Evolutionary conservation across 805 yeast species (phyloP).

Genomic region (Starmera amethionina): DNA sequence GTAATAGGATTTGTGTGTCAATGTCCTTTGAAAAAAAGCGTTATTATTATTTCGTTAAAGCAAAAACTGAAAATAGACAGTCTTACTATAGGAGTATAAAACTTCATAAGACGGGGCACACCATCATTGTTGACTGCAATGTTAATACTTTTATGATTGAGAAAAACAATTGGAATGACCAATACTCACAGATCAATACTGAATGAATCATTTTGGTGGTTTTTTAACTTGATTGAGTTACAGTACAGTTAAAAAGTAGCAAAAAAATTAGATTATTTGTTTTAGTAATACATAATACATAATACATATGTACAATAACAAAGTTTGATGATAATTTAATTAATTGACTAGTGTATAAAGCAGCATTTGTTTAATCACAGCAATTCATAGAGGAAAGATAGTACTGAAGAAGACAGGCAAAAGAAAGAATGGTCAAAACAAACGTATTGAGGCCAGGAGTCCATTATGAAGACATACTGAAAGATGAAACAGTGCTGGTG

Average conservation of each 20-base stretch:
- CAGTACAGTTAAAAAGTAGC: no score
- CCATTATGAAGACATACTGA: conserved; percentile 1
- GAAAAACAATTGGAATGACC: not conserved
- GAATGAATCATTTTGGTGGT: conserved; percentile 63
- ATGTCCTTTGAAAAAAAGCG: conserved; percentile 35
- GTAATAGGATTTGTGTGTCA: conserved; percentile 66
- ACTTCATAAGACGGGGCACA: conserved; percentile 79
- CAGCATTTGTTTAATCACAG: no score
- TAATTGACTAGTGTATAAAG: no score
- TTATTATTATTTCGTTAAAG: not conserved
- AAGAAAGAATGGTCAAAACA: not conserved
- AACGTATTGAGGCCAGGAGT: not conserved
- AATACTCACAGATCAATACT: conserved; percentile 61
- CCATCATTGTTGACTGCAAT: conserved; percentile 75
- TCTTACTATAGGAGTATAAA: conserved; percentile 71
- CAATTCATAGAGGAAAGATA: no score
- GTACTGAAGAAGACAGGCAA: no score
- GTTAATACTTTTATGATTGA: conserved; percentile 4
- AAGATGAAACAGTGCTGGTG: conserved; percentile 3
- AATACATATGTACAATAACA: no score
- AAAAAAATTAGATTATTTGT: no score
- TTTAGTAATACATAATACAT: no score
- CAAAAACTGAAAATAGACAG: not conserved
- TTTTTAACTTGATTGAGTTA: not conserved
- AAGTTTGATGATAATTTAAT: no score